Evolutionary conservation across 2,329 filamentous ascomycete species (phyloP).

Genomic region (Colletotrichum tropicicola): DNA sequence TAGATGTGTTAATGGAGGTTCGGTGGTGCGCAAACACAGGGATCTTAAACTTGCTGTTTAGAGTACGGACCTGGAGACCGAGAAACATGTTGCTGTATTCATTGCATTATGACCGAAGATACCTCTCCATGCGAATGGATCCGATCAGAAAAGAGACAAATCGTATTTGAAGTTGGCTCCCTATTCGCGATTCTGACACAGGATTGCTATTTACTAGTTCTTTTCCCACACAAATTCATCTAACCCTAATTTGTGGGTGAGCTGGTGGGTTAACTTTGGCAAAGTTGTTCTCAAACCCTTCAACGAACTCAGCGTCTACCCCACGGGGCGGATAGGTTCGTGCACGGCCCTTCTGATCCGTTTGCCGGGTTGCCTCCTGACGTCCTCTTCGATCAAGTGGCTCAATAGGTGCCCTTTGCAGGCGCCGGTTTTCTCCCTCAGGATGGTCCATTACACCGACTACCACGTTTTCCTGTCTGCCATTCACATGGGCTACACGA

Average conservation of each 20-base stretch:
- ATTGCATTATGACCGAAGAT: too few species aligned
- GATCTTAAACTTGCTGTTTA: too few species aligned
- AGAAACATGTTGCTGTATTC: too few species aligned
- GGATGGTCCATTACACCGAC: background rate
- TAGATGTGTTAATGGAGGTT: too few species aligned
- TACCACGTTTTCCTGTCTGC: background rate
- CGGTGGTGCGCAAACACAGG: too few species aligned
- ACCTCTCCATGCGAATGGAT: too few species aligned
- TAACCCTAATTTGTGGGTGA: background rate
- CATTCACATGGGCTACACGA: background rate
- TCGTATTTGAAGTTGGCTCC: too few species aligned
- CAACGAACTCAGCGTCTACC: background rate
- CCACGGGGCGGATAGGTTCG: background rate
- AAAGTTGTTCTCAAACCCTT: background rate
- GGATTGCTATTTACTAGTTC: too few species aligned
- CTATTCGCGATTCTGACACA: too few species aligned
- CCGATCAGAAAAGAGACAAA: too few species aligned
- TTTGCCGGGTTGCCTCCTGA: background rate
- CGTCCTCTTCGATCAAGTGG: background rate
- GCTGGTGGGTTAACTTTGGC: background rate
- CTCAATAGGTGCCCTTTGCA: background rate
- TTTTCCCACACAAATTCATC: too few species aligned
- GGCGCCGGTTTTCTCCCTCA: background rate
- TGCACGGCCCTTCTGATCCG: background rate
- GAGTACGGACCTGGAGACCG: too few species aligned